phyloP scores from a whole-genome alignment of 73 alveolate species.

The Paramecium caudatum region DNA sequence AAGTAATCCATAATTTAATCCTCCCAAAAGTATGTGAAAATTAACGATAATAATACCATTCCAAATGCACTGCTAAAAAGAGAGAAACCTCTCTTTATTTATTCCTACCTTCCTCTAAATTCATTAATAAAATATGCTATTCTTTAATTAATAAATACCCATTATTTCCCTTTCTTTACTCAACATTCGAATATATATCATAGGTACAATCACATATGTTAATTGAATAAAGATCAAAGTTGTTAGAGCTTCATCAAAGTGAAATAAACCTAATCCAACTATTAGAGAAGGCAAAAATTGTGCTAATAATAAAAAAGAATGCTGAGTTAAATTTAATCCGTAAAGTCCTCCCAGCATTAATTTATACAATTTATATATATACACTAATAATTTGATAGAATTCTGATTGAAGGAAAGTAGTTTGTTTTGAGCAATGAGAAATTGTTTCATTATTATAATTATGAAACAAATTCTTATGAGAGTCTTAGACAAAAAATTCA shows the following conservation, averaged over 20 bases:
- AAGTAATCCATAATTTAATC: constrained; percentile 50
- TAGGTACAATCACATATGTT: constrained; percentile 28
- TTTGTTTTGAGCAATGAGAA: neutral
- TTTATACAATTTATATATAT: too few species aligned
- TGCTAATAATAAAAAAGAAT: neutral
- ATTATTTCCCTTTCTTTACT: constrained; percentile 34
- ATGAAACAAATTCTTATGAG: constrained; percentile 18
- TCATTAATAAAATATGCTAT: constrained; percentile 46
- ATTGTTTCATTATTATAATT: neutral
- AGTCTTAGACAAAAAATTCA: neutral
- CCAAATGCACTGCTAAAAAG: constrained; percentile 37
- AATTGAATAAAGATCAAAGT: constrained; percentile 25
- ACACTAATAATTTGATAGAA: too few species aligned
- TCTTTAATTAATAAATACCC: neutral
- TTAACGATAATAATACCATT: constrained; percentile 7
- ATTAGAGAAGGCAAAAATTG: neutral
- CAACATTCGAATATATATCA: constrained; percentile 12
- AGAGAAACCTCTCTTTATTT: constrained; percentile 8
- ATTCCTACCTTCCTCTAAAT: neutral
- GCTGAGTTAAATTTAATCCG: constrained; percentile 25
- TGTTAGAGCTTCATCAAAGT: constrained; percentile 18
- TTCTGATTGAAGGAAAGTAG: too few species aligned
- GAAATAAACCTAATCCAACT: constrained; percentile 7
- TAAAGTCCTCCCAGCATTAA: constrained; percentile 69
- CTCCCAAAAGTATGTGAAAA: constrained; percentile 36